Evolutionary conservation across 2,329 filamentous ascomycete genomes (phyloP), one percentile per base, ranked within the genome.

Genomic region (Myriangium duriaei): DNA sequence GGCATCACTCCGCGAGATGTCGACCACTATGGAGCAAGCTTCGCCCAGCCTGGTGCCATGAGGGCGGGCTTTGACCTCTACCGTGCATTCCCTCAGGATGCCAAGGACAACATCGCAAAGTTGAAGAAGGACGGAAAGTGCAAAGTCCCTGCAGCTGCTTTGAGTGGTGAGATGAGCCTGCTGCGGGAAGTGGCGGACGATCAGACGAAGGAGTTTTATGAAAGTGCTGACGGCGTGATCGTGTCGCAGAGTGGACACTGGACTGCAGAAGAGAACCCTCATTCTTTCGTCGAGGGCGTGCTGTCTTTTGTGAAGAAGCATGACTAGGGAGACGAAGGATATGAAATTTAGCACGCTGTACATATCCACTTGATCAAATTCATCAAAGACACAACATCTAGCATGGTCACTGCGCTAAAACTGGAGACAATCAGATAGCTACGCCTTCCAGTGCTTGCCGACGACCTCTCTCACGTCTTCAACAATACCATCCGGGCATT

Each of bases 201-300:
- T 18, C 52, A 54, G 50, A 49, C 52, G 17, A 45, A 45, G 5
- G 54, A 59, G 40, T 49, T 57, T 34, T 58, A 60, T 38, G 47
- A 56, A 26, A 34, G 52, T 17, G 47, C 49, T 2, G 45, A 48
- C 14, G 33, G 46, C 5, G 48, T 45, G 2, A 44, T 45, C 13
- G 47, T 62, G 1, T 43, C 50, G 5, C 49, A 52, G 1, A 46
- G 47, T 21, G 53, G 54, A 4, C 60, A 63, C 42, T 62, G 51
- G 42, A 49, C 57, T 17, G 56, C 59, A 2, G 59, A 62, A 39
- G 59, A 62, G 44, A 59, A 59, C 40, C 59, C 60, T 1, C 45
- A 50, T 32, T 49, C 48, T 4, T 64, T 62, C 44, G 54, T 58
- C n/a, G 42, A 44, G 18, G 43, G 49, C 30, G 43, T 59, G 5